Evolutionary conservation across 1,284 basidiomycete species (phyloP).

Genomic region (Cutaneotrichosporon dermatis): DNA sequence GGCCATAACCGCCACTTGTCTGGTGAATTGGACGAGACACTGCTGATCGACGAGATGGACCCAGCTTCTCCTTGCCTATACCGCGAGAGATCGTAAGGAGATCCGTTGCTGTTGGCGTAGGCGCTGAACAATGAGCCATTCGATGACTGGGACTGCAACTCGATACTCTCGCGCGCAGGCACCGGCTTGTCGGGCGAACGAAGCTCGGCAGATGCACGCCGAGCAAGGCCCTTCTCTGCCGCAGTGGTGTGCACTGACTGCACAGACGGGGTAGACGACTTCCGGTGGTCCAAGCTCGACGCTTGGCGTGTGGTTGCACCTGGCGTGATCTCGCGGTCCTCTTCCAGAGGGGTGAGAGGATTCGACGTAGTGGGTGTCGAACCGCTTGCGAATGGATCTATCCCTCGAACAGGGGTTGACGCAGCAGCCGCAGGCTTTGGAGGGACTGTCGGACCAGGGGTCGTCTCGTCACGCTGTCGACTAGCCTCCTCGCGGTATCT

Average conservation of each 20-base stretch:
- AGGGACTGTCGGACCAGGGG: neutral
- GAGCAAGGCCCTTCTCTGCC: neutral
- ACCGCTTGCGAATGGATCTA: neutral
- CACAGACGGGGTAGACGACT: neutral
- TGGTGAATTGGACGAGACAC: neutral
- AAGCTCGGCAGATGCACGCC: constrained; percentile 3
- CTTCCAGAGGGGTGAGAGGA: neutral
- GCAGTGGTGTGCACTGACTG: neutral
- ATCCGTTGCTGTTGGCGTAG: neutral
- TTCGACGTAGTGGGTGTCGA: neutral
- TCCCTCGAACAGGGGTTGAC: neutral
- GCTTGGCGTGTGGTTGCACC: too few relatives aligned
- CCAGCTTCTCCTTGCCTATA: constrained; percentile 12
- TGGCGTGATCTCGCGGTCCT: constrained; percentile 8
- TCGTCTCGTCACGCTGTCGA: neutral
- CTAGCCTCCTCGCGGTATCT: constrained; percentile 1
- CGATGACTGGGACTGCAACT: neutral
- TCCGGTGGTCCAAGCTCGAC: too few relatives aligned
- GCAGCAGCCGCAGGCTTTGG: neutral
- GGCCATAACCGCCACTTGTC: constrained; percentile 37
- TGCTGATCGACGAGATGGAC: constrained; percentile 9
- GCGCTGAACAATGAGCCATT: neutral
- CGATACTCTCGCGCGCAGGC: constrained; percentile 3
- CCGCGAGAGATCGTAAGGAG: constrained; percentile 17
- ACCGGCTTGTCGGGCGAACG: neutral